Percentiles rank a stretch among this genome's conserved stretches.
These are phyloP conservation scores for Vigna radiata DNA, from an alignment of 306 rosid genomes.

Conservation along the genomic window DNA sequence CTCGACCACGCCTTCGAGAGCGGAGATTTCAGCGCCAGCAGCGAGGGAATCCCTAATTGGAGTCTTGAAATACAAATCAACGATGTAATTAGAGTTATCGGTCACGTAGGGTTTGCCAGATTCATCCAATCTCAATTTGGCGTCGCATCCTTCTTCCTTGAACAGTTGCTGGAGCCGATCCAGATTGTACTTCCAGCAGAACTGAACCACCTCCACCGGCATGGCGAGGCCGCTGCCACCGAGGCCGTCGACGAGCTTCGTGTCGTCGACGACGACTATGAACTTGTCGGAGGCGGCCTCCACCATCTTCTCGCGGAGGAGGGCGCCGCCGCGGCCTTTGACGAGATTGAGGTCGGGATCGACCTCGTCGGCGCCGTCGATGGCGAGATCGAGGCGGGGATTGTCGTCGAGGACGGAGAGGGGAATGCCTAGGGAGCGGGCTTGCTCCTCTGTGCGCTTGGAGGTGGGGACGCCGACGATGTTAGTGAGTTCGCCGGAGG, in stretches of 20 bases:
- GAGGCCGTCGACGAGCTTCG: constrained; percentile 68
- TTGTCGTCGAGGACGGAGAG: constrained; percentile 80
- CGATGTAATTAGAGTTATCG: constrained; percentile 79
- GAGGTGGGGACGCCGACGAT: constrained; percentile 83
- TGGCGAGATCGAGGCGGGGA: constrained; percentile 75
- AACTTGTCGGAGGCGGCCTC: constrained; percentile 85
- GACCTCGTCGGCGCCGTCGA: constrained; percentile 91
- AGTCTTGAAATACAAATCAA: constrained; percentile 79
- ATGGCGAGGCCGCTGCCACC: constrained; percentile 84
- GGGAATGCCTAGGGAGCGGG: constrained; percentile 76
- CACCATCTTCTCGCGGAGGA: constrained; percentile 80
- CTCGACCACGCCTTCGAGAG: constrained; percentile 81
- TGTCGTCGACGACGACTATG: constrained; percentile 77
- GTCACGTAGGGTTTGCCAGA: constrained; percentile 73
- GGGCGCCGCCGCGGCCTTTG: constrained; percentile 87
- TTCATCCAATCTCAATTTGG: constrained; percentile 66
- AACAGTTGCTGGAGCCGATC: constrained; percentile 66
- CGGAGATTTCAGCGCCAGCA: constrained; percentile 75
- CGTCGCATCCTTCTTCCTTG: constrained; percentile 72
- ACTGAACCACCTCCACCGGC: constrained; percentile 94
- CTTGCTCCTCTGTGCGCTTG: constrained; percentile 88
- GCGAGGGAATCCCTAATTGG: constrained; percentile 65
- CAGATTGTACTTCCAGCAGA: constrained; percentile 83
- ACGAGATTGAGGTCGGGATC: constrained; percentile 78
- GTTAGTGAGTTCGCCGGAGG: constrained; percentile 65